Evolutionary conservation across 129 eudicot species (phyloP), one percentile per base, ranked within the genome.

Genomic region (Artemisia argyi): DNA sequence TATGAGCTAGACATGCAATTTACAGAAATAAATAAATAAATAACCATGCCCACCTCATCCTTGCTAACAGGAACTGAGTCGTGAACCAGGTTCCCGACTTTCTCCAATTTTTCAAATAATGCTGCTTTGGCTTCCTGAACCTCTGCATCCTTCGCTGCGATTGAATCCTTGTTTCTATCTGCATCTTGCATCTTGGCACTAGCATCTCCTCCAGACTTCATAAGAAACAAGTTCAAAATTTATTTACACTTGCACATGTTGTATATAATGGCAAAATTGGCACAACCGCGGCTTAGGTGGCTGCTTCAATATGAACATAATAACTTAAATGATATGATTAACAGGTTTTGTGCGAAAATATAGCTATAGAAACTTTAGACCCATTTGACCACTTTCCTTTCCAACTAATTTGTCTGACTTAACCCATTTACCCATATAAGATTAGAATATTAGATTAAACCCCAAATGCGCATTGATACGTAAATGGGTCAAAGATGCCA

Each of bases 81-180:
- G 80, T 92, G 98, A 74, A 92, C 94, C 35, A 89, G 94, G 56
- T 92, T 92, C 18, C 98, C 98, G 48, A 92, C 84, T 3, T 50
- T 28, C 53, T 74, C 84, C 83, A 89, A 61, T 78, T 82, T 89
- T 8, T 88, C 68, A 79, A 83, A 69, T 56, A 92, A 19, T 64
- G 86, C 84, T 35, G 76, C 39, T 4, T 71, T 51, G 7, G 88
- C 88, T 77, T 83, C 96, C 75, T 83, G 78, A 69, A 85, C 98
- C 74, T 89, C 91, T 14, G 78, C 80, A 17, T 81, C 85, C 71
- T 85, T 86, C 61, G 77, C 64, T 17, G 81, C 86, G 58, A 74
- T 81, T 61, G 70, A 77, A 5, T 78, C 80, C 77, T 83, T 87
- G 79, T 86, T 89, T 62, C 88, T 91, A 44, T 85, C 97, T 0